Evolutionary conservation across 495 filamentous ascomycete genomes (phyloP).

Genomic region (Entonaema liquescens): DNA sequence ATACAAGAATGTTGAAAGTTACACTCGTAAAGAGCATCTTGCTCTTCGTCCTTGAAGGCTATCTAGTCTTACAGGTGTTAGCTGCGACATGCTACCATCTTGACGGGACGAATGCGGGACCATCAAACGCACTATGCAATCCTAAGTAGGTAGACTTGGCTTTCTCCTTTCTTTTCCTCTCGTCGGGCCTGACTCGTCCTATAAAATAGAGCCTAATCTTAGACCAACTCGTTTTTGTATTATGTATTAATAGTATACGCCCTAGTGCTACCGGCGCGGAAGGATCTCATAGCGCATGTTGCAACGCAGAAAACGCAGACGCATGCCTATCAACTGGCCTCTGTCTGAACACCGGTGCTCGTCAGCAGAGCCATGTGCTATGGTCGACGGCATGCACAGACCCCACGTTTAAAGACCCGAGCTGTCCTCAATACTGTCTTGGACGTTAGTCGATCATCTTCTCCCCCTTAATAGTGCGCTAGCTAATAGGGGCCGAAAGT

Average conservation of each 20-base stretch:
- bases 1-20: conserved; percentile 15
- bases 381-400: conserved; percentile 47
- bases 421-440: conserved; percentile 46
- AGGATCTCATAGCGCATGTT: conserved; percentile 47
- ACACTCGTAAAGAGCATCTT: conserved; percentile 1
- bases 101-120: conserved; percentile 26
- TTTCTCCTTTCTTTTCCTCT: background rate
- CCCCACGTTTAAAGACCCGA: conserved; percentile 41
- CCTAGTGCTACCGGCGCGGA: conserved; percentile 34
- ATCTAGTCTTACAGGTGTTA: conserved; percentile 14
- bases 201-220: background rate
- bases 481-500: conserved; percentile 19
- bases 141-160: conserved; percentile 13
- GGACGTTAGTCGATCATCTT: conserved; percentile 28
- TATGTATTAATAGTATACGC: background rate
- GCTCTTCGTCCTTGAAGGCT: conserved; percentile 27
- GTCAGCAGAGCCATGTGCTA: conserved; percentile 41
- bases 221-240: background rate
- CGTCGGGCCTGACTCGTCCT: background rate
- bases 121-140: conserved; percentile 28
- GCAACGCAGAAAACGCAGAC: conserved; percentile 42
- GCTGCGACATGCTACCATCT: conserved; percentile 30
- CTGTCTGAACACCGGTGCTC: conserved; percentile 41
- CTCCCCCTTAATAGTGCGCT: background rate
- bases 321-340: conserved; percentile 47